These are phyloP conservation scores for Alternaria viburni DNA, from an alignment of 2,329 filamentous ascomycete species.

Conservation along the genomic window DNA sequence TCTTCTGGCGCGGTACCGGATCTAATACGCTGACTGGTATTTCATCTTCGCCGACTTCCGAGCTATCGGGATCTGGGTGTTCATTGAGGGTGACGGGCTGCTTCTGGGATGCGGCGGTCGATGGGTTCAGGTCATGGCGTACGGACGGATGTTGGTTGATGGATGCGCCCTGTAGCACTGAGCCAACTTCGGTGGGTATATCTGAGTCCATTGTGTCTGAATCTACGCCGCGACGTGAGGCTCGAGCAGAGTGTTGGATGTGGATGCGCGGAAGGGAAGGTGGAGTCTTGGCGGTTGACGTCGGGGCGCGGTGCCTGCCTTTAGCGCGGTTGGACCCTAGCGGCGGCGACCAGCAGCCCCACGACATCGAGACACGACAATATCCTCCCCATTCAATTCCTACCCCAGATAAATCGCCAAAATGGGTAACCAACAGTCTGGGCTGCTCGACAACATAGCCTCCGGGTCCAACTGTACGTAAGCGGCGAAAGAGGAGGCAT, in stretches of 20 bases:
- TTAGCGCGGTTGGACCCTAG: slow-evolving; percentile 23
- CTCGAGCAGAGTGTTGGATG: neutral
- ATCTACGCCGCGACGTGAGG: neutral
- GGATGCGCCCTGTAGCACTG: slow-evolving; percentile 80
- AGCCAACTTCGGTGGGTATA: slow-evolving; percentile 72
- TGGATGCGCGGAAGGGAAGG: slow-evolving; percentile 17
- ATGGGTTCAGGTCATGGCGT: slow-evolving; percentile 78
- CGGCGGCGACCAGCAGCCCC: slow-evolving; percentile 22
- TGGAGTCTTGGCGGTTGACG: slow-evolving; percentile 33
- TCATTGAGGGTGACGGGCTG: slow-evolving; percentile 60
- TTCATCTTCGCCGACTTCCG: slow-evolving; percentile 67
- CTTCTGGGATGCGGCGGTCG: slow-evolving; percentile 73
- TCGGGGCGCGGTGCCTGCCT: slow-evolving; percentile 23
- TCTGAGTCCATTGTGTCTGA: slow-evolving; percentile 58
- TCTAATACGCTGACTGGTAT: slow-evolving; percentile 71
- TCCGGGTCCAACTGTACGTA: slow-evolving; percentile 91
- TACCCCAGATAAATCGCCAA: slow-evolving; percentile 32
- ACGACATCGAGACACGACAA: slow-evolving; percentile 25
- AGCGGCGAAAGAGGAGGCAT: slow-evolving; percentile 8
- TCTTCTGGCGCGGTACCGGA: slow-evolving; percentile 59
- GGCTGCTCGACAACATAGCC: slow-evolving; percentile 93
- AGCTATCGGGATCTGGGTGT: slow-evolving; percentile 50
- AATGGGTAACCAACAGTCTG: slow-evolving; percentile 64
- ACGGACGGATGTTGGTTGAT: slow-evolving; percentile 76
- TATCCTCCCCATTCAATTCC: slow-evolving; percentile 19